These are phyloP conservation scores for Cadophora luteo-olivacea DNA, from an alignment of 2,329 filamentous ascomycete genomes.

Conservation along the genomic window DNA sequence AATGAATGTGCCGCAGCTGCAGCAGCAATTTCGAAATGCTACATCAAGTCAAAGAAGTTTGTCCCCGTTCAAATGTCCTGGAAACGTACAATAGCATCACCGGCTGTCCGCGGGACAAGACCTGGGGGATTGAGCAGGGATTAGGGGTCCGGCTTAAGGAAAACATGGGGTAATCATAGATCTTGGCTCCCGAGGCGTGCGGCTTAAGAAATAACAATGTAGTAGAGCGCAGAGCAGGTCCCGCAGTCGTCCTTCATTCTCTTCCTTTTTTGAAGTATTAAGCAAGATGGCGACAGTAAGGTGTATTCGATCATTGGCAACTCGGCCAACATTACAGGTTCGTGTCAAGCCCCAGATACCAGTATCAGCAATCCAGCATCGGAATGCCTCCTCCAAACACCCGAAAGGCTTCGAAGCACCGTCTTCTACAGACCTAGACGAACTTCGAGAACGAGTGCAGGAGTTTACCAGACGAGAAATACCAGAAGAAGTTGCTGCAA, in stretches of 20 bases:
- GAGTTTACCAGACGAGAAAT: slow-evolving; percentile 93
- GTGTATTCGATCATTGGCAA: slow-evolving; percentile 35
- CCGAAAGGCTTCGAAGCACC: slow-evolving; percentile 66
- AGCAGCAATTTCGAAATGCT: slow-evolving; percentile 21
- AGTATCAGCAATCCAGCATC: slow-evolving; percentile 45
- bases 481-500: slow-evolving; percentile 78
- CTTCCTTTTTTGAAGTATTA: neutral
- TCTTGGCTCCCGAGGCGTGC: neutral
- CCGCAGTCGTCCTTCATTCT: slow-evolving; percentile 15
- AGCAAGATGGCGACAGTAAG: slow-evolving; percentile 39
- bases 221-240: neutral
- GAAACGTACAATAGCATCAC: neutral
- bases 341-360: slow-evolving; percentile 26
- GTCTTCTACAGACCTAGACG: slow-evolving; percentile 55
- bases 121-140: slow-evolving; percentile 14
- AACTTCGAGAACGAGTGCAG: slow-evolving; percentile 59
- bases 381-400: slow-evolving; percentile 71
- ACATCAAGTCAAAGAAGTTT: slow-evolving; percentile 30
- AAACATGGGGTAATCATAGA: neutral
- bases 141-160: neutral
- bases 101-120: slow-evolving; percentile 28
- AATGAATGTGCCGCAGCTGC: slow-evolving; percentile 21
- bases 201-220: slow-evolving; percentile 11
- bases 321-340: slow-evolving; percentile 39
- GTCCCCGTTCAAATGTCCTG: neutral